Evolutionary conservation across 331 rosid species (phyloP).

Genomic region (Cydonia oblonga): DNA sequence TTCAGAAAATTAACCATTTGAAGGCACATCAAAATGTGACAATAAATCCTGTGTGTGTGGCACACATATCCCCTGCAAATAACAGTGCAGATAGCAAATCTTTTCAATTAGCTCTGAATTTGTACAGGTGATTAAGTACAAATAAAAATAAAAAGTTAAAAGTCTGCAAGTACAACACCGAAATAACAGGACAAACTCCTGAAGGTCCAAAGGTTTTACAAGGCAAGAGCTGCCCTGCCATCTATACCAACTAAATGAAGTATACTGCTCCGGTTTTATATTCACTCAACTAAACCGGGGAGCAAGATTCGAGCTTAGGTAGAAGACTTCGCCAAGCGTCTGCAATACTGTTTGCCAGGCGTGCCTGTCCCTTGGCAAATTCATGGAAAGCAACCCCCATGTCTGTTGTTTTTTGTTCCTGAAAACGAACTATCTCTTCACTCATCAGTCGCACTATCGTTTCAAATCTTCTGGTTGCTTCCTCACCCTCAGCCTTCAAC

Average conservation of each 20-base stretch:
- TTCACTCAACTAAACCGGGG: constrained; percentile 25
- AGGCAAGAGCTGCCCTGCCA: constrained; percentile 27
- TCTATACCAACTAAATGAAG: constrained; percentile 6
- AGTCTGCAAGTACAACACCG: constrained; percentile 18
- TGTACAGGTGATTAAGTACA: constrained; percentile 30
- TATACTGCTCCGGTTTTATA: constrained; percentile 9
- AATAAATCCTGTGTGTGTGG: not conserved
- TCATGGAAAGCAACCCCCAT: constrained; percentile 89
- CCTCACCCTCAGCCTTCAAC: constrained; percentile 91
- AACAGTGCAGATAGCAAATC: constrained; percentile 1
- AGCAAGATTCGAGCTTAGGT: constrained; percentile 79
- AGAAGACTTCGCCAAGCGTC: constrained; percentile 92
- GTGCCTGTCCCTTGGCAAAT: constrained; percentile 92
- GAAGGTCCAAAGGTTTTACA: constrained; percentile 16
- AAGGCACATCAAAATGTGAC: not conserved
- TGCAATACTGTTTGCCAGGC: constrained; percentile 67
- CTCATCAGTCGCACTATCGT: constrained; percentile 67
- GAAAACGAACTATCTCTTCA: constrained; percentile 79
- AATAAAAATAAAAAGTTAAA: not conserved
- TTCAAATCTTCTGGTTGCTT: constrained; percentile 75
- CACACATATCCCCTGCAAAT: not conserved
- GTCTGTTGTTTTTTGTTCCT: constrained; percentile 80
- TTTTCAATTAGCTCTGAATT: constrained; percentile 22
- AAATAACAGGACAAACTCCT: constrained; percentile 24
- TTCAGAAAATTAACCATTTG: not conserved